Base-by-base conservation (phyloP, 768 basidiomycete species). In the Coprinopsis marcescibilis region DNA sequence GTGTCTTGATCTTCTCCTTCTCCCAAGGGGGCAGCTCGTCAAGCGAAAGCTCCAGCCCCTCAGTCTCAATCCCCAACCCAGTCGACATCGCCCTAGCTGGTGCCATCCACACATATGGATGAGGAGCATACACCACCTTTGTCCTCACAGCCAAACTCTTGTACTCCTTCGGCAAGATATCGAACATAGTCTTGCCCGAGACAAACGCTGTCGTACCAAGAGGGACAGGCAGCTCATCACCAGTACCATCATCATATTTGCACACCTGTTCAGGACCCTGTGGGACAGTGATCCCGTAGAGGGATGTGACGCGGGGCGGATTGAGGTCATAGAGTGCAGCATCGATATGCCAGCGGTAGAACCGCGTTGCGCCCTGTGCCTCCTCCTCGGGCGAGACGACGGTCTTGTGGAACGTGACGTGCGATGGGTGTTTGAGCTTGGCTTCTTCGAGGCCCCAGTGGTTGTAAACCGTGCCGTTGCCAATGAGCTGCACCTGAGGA, bases 271-370 rank as follows among this genome's bases (percentile, higher is more conserved):
- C 54, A 3, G 67, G 60, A 2, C 87, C 89, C 15, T 69, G 46
- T 1, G 90, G 90, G 0, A 90, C 81, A 3, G 55, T 68, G 51
- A 92, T 70, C 1, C 81, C 87, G 55, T 89, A 90, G 11, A 92
- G 76, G 1, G 88, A 86, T 3, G 90, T 93, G 24, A 85, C 88
- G 51, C 75, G 81, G 3, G 89, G 87, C 14, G 85, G 85, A 7
- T 76, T 75, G 5, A 83, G 70, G 48, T 83, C 79, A 58, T 86
- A 87, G 20, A 89, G 62, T 1, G 88, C 88, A 1, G 91, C 89
- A 54, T 92, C 90, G 62, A 92, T 91, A 61, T 93, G 88, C 89
- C 89, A 91, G 45, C 89, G 73, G 61, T 89, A 91, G 70, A 85
- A 92, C 21, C 89, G 75, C 15, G 89, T 92, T 33, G 72, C 63